Conservation (phyloP, 202 grass and related monocot species). For the Panicum hallii region DNA sequence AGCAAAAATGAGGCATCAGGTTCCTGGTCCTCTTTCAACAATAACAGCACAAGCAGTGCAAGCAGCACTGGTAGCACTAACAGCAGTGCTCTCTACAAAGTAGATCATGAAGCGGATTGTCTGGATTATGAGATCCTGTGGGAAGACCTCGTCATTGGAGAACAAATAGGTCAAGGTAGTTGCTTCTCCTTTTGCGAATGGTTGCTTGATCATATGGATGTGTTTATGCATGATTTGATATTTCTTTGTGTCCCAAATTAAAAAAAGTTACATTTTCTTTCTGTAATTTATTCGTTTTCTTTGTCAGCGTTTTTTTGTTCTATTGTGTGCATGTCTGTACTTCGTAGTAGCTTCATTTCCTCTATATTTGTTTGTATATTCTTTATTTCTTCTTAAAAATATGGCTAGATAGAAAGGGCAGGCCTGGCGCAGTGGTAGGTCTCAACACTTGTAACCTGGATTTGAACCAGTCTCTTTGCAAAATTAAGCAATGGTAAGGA, state of each 20-base stretch:
- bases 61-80: constrained; percentile 94
- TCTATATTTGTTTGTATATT: constrained; percentile 18
- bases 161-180: constrained; percentile 98
- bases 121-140: constrained; percentile 98
- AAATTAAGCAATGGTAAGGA: neutral
- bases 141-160: constrained; percentile 94
- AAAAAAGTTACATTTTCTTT: constrained; percentile 9
- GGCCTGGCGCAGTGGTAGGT: neutral
- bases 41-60: constrained; percentile 91
- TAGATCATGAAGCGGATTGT: constrained; percentile 88
- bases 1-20: constrained; percentile 71
- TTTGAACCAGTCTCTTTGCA: neutral
- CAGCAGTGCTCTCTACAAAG: constrained; percentile 81
- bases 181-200: constrained; percentile 39
- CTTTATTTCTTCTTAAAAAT: constrained; percentile 8
- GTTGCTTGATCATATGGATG: constrained; percentile 25
- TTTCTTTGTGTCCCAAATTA: neutral
- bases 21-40: constrained; percentile 93
- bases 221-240: constrained; percentile 30
- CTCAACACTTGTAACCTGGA: neutral
- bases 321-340: neutral
- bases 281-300: neutral
- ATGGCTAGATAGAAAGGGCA: neutral
- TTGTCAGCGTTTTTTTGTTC: constrained; percentile 12
- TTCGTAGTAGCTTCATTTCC: constrained; percentile 6